Evolutionary conservation across 192 early-diverging fungal species (phyloP).

Genomic region (Jimgerdemannia flammicorona): DNA sequence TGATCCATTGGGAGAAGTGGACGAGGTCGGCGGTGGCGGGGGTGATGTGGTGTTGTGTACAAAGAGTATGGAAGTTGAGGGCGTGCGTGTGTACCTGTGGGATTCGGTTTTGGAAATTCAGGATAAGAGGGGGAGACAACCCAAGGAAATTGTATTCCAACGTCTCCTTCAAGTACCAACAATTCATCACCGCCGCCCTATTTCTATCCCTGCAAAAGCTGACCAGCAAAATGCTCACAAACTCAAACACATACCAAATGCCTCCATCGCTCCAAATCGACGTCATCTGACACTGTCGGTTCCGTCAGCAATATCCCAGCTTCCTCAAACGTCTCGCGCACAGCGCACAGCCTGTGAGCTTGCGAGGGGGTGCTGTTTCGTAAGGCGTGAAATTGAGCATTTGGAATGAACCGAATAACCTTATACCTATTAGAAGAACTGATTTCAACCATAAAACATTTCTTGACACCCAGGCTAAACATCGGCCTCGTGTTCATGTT

Average conservation of each 20-base stretch:
- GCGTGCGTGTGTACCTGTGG: conserved; percentile 41
- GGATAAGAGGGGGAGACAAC: too few species aligned
- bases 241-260: too few species aligned
- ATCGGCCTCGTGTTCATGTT: too few species aligned
- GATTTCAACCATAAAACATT: too few species aligned
- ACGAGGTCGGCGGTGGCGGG: conserved; percentile 45
- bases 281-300: conserved; percentile 18
- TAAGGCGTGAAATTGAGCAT: not conserved
- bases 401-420: too few species aligned
- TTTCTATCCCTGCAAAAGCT: too few species aligned
- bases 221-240: too few species aligned
- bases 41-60: conserved; percentile 30
- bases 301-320: conserved; percentile 61
- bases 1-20: conserved; percentile 67
- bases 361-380: conserved; percentile 10
- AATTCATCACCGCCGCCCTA: conserved; percentile 16
- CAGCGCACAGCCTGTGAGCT: conserved; percentile 55
- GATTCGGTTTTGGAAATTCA: too few species aligned
- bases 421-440: too few species aligned
- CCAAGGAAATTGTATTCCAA: too few species aligned
- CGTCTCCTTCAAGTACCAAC: conserved; percentile 26
- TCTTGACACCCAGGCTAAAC: too few species aligned
- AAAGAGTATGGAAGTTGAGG: conserved; percentile 47
- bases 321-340: conserved; percentile 84
- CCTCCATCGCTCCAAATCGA: conserved; percentile 7